Evolutionary conservation across 2,329 filamentous ascomycete genomes (phyloP), one percentile per base, ranked within the genome.

Genomic region (Penicillium sp.): DNA sequence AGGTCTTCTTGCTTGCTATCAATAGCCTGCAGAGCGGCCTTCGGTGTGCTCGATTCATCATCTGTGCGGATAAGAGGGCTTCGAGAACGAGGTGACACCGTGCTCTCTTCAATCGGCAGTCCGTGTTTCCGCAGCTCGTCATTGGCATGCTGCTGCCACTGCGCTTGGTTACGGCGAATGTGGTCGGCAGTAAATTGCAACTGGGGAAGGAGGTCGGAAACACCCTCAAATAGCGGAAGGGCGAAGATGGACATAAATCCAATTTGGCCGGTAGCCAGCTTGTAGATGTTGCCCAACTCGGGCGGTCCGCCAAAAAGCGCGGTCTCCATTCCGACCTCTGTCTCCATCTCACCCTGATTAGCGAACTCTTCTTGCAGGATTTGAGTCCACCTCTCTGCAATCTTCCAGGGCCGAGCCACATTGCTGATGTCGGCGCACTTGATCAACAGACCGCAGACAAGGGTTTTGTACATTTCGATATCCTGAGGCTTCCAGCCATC

Each of bases 401-500:
- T 83, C 49, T 86, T 80, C 67, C 93, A 91, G 49, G 84, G 86
- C 49, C 93, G 84, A 47, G 91, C 90, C 68, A 97, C 93, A 67
- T 98, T 98, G 74, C 92, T 96, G 65, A 98, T 97, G 69, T 98
- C 93, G 33, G 93, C 93, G 67, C 93, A 97, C 70, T 98, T 98
- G 73, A 98, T 96, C 51, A 98, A 75, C 49, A 98, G 75, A 12
- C 90, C 90, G 71, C 93, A 97, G n/a, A 87, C 77, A 41, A 97
- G 73, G 8, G 88, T 83, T 58, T 86, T 87, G 58, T 90, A 81
- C 59, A 91, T 86, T 53, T 93, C 85, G 9, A 86, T 67, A 58
- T 86, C 80, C 57, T 90, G 87, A 4, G 81, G 82, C 52, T 85
- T 86, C 90, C 89, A 96, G 7, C 81, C 81, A 49, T 89, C 83